Base-by-base conservation (phyloP, 371 early-diverging fungal species). In the Funneliformis caledonium region DNA sequence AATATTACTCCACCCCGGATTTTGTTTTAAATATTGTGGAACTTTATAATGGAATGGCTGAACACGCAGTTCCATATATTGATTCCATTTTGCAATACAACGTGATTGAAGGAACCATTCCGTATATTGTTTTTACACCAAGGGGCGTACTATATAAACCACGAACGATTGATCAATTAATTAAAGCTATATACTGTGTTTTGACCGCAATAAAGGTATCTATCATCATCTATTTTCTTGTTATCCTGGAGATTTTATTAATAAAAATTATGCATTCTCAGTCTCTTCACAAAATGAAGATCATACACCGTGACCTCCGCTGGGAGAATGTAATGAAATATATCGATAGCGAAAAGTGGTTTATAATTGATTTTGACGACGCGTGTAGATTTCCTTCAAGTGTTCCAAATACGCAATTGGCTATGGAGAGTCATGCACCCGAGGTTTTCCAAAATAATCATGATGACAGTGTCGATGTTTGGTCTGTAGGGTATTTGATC, bases 91-190 rank as follows among this genome's bases (percentile, higher is more conserved):
- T n/a, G n/a, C n/a, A n/a, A n/a, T n/a, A n/a, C n/a, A n/a, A n/a
- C n/a, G n/a, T n/a, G n/a, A n/a, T n/a, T n/a, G n/a, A n/a, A n/a
- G n/a, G n/a, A n/a, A n/a, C n/a, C n/a, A n/a, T n/a, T n/a, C n/a
- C n/a, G n/a, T n/a, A n/a, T n/a, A n/a, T n/a, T 50, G 19, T 74
- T 52, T 56, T 74, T 19, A 16, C n/a, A 43, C 74, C 59, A 74
- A 74, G 56, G 22, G 74, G 14, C 42, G 0, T 74, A 52, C n/a
- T 9, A 74, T 59, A 69, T 69, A 69, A 9, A 42, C 14, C 43
- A 69, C 6, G 7, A 69, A 33, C 14, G 42, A 69, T 42, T 14
- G 16, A 69, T 10, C 43, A 69, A 69, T 1, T 69, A 42, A 69
- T 62, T 9, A 62, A 62, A 62, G 62, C 62, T 22, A 7, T 62